Evolutionary conservation across 768 basidiomycete species (phyloP).

Genomic region (Rhodotorula graminis): DNA sequence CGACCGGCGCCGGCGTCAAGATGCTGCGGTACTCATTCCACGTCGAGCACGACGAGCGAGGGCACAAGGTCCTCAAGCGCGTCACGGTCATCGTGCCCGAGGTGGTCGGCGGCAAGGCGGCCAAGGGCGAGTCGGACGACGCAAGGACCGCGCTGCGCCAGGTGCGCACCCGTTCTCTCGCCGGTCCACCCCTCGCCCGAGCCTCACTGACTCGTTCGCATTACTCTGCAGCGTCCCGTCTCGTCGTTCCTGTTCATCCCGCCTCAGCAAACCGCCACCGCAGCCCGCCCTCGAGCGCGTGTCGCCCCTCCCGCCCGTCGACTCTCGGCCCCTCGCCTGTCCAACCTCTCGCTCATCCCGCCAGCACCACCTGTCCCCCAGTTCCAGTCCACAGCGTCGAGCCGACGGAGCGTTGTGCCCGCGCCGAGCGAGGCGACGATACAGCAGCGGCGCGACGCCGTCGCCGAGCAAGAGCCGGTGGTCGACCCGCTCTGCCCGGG

Average conservation of each 20-base stretch:
- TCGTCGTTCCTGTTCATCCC: background rate
- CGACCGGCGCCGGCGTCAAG: background rate
- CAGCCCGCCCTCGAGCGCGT: too few species aligned
- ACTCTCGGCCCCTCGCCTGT: background rate
- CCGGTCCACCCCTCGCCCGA: background rate
- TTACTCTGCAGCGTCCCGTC: background rate
- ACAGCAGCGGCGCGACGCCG: too few species aligned
- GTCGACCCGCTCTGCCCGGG: too few species aligned
- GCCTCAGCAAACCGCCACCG: background rate
- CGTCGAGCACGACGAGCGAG: constrained; percentile 4
- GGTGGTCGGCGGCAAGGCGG: background rate
- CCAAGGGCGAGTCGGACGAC: too few species aligned
- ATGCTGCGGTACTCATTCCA: background rate
- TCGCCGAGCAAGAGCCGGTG: too few species aligned
- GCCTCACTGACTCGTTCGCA: background rate
- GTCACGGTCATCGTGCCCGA: constrained; percentile 17
- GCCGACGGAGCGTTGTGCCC: too few species aligned
- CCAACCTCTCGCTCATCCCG: background rate
- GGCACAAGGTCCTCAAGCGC: background rate
- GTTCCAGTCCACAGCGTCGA: background rate
- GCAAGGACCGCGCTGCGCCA: background rate
- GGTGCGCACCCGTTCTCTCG: background rate
- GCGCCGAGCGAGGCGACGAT: background rate
- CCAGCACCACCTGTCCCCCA: background rate
- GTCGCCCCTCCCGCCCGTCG: background rate